Evolutionary conservation across 1,284 basidiomycete species (phyloP).

Genomic region (Cutaneotrichosporon spelunceum): DNA sequence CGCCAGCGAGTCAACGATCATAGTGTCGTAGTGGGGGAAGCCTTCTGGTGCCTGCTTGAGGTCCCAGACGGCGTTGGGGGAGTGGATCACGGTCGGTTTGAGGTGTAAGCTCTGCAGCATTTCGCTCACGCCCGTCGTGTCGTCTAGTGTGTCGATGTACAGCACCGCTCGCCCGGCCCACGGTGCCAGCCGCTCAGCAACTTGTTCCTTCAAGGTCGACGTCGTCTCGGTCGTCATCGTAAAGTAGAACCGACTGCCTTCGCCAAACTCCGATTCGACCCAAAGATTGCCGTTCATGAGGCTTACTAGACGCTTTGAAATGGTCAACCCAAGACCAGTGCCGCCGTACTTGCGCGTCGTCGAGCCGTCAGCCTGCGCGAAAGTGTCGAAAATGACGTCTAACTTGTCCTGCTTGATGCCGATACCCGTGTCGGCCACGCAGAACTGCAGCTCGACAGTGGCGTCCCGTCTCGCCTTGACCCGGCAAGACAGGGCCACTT

Average conservation of each 20-base stretch:
- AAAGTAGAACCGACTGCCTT: conserved; percentile 96
- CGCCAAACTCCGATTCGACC: conserved; percentile 90
- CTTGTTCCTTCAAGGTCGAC: conserved; percentile 59
- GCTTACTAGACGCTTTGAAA: conserved; percentile 90
- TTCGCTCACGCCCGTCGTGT: conserved; percentile 71
- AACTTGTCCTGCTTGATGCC: conserved; percentile 99
- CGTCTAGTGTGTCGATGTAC: conserved; percentile 81
- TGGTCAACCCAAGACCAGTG: conserved; percentile 92
- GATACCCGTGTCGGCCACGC: conserved; percentile 96
- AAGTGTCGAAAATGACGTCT: conserved; percentile 98
- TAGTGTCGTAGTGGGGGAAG: conserved; percentile 89
- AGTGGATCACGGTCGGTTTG: conserved; percentile 71
- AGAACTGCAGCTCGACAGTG: conserved; percentile 89
- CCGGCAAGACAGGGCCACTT: conserved; percentile 84
- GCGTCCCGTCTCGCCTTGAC: conserved; percentile 64
- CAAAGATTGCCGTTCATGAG: conserved; percentile 99
- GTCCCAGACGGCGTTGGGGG: conserved; percentile 72
- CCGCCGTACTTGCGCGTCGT: conserved; percentile 96
- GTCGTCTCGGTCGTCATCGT: conserved; percentile 65
- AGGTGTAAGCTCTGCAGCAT: conserved; percentile 80
- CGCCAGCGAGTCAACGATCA: conserved; percentile 83
- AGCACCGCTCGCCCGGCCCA: conserved; percentile 70
- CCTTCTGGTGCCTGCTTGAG: conserved; percentile 59
- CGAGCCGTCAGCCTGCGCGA: conserved; percentile 96
- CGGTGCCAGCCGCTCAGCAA: conserved; percentile 70